Base-by-base conservation (phyloP, 2,329 filamentous ascomycete genomes). In the Fusarium fracticaudum region DNA sequence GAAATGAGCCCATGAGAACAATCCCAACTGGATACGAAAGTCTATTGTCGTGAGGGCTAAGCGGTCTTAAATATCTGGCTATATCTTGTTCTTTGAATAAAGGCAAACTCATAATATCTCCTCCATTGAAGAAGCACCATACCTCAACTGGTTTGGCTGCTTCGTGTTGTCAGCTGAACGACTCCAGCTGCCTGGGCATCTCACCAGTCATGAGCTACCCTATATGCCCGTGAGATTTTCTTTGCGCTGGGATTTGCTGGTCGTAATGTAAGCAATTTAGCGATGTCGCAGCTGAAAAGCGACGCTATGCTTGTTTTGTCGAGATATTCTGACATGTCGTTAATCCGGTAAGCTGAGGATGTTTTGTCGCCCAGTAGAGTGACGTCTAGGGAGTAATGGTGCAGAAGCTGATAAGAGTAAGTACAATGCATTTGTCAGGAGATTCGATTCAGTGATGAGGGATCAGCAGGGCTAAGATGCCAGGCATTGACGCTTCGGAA, bases 31-130 rank as follows among this genome's bases (percentile, higher is more conserved):
- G n/a, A n/a, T n/a, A n/a, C 9, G 9, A 4, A 47, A 20, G 13
- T 4, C 8, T 11, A 9, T 26, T 6, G 3, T 20, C 2, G 24
- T 5, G 22, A n/a, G 3, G 10, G 22, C 15, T 31, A 8, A 6
- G 5, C 0, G 4, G 12, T 13, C 20, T 14, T 7, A 33, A 33
- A 14, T 14, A 10, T 5, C 0, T 29, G 17, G 8, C 8, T 20
- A 5, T 9, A 2, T 20, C 44, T 14, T 1, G 8, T 18, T 24
- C n/a, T 20, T 20, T 14, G 0, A 4, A 5, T 26, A 26, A 14
- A 17, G 7, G 17, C 3, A 6, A 20, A 47, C 6, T 1, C 18
- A 26, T 4, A 3, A 6, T 18, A 1, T 48, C 26, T 8, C 20
- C 13, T 13, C 0, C 4, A 22, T 15, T 48, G 4, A 50, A 50